phyloP scores from a whole-genome alignment of 2,329 filamentous ascomycete species.

The Rhynchosporium agropyri region DNA sequence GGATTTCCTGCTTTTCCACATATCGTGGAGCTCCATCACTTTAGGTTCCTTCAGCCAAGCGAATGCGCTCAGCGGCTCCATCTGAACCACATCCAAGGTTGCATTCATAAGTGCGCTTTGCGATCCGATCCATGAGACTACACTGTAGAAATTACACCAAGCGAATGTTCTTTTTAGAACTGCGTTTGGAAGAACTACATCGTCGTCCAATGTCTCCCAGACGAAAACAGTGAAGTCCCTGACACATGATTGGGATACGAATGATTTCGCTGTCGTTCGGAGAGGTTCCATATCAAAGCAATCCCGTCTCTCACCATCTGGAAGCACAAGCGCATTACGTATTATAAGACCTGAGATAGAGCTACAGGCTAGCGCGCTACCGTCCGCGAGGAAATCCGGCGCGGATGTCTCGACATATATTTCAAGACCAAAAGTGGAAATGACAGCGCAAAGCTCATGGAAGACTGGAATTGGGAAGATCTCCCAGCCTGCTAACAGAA shows the following conservation, averaged over 20 bases:
- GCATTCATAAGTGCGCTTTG: slow-evolving; percentile 45
- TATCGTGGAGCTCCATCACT: slow-evolving; percentile 49
- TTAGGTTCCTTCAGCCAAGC: slow-evolving; percentile 50
- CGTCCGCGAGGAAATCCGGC: slow-evolving; percentile 46
- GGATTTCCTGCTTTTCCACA: slow-evolving; percentile 42
- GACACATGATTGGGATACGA: slow-evolving; percentile 50
- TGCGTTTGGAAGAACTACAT: slow-evolving; percentile 45
- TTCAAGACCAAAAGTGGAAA: slow-evolving; percentile 41
- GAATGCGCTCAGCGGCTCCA: slow-evolving; percentile 49
- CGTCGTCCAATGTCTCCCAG: slow-evolving; percentile 50
- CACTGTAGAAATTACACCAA: slow-evolving; percentile 52
- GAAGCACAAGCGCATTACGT: slow-evolving; percentile 48
- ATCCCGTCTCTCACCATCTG: slow-evolving; percentile 47
- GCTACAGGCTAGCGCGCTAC: slow-evolving; percentile 42
- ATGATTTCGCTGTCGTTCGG: slow-evolving; percentile 48
- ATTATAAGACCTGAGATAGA: slow-evolving; percentile 46
- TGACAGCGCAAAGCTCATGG: slow-evolving; percentile 41
- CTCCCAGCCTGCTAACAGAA: slow-evolving; percentile 49
- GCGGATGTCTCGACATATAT: slow-evolving; percentile 48
- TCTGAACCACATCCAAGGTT: slow-evolving; percentile 39
- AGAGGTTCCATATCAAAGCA: slow-evolving; percentile 49
- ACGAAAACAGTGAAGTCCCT: slow-evolving; percentile 48
- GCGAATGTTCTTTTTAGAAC: slow-evolving; percentile 48
- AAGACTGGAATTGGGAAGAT: slow-evolving; percentile 34
- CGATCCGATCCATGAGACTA: slow-evolving; percentile 48